A percentile compares a stretch with the other conserved stretches of the same genome.
phyloP scores from a whole-genome alignment of 2,329 filamentous ascomycete genomes.

The Diaporthe sp. region DNA sequence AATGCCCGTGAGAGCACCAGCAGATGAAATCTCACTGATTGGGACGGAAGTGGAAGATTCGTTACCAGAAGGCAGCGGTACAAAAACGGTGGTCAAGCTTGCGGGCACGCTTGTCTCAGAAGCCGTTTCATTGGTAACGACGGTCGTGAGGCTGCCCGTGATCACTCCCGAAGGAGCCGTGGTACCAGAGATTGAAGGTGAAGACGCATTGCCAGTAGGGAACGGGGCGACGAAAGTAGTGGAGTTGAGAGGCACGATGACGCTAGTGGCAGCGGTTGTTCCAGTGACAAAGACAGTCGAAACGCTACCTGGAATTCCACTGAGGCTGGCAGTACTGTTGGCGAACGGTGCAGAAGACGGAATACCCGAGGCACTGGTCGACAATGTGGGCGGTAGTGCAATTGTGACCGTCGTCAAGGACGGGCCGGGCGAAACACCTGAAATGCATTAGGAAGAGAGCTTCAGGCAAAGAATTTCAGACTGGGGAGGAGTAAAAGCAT shows the following conservation, averaged over 20 bases:
- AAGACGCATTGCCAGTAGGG: slow-evolving; percentile 32
- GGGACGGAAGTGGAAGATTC: slow-evolving; percentile 22
- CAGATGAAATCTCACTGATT: slow-evolving; percentile 6
- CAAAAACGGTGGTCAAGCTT: slow-evolving; percentile 28
- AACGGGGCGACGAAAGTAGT: slow-evolving; percentile 36
- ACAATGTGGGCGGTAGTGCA: not conserved
- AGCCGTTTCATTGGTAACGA: slow-evolving; percentile 23
- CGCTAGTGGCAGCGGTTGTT: slow-evolving; percentile 30
- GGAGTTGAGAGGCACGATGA: slow-evolving; percentile 35
- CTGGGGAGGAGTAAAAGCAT: not conserved
- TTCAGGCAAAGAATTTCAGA: not conserved
- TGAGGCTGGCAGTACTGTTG: slow-evolving; percentile 6
- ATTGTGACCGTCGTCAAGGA: slow-evolving; percentile 32
- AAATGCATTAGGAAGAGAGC: not conserved
- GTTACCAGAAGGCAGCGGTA: slow-evolving; percentile 31
- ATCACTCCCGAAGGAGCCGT: not conserved
- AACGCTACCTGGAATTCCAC: not conserved
- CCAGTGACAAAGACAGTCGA: slow-evolving; percentile 31
- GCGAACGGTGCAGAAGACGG: slow-evolving; percentile 13
- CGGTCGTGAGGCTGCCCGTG: slow-evolving; percentile 30
- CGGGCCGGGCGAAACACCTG: not conserved
- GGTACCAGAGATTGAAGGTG: slow-evolving; percentile 1
- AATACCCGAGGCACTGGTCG: slow-evolving; percentile 1
- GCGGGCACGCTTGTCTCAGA: slow-evolving; percentile 27
- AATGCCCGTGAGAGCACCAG: slow-evolving; percentile 30